A percentile compares a stretch with the other conserved stretches of the same genome.
phyloP scores from a whole-genome alignment of 2,329 filamentous ascomycete species.

The Trichoderma harzianum region DNA sequence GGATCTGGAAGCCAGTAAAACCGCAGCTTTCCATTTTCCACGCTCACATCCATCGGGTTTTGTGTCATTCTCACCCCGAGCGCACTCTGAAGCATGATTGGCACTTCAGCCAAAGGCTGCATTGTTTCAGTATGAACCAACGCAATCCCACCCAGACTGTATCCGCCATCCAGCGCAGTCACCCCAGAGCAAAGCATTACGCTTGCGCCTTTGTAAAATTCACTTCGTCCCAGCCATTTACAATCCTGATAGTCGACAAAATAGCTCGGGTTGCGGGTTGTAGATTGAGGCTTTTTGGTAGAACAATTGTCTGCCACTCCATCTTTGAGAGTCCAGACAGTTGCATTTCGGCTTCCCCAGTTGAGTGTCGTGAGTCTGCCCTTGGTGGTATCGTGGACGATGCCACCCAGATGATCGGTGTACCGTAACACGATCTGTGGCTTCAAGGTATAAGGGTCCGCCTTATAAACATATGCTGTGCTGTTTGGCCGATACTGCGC shows the following conservation, averaged over 20 bases:
- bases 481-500: conserved; percentile 47
- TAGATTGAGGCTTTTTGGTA: conserved; percentile 20
- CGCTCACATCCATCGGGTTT: conserved; percentile 46
- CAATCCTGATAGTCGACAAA: conserved; percentile 52
- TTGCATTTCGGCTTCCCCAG: conserved; percentile 45
- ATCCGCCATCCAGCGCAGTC: conserved; percentile 32
- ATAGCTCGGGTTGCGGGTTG: conserved; percentile 38
- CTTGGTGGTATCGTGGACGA: conserved; percentile 39
- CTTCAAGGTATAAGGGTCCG: conserved; percentile 37
- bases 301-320: conserved; percentile 22
- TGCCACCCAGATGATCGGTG: conserved; percentile 45
- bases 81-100: conserved; percentile 40
- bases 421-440: conserved; percentile 35
- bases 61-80: conserved; percentile 41
- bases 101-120: conserved; percentile 44
- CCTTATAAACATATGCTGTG: conserved; percentile 41
- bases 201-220: conserved; percentile 33
- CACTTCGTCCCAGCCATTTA: conserved; percentile 45
- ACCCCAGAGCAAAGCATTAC: conserved; percentile 49
- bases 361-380: conserved; percentile 40
- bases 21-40: conserved; percentile 43
- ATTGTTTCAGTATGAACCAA: conserved; percentile 45
- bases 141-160: conserved; percentile 44
- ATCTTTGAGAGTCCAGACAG: conserved; percentile 32
- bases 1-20: conserved; percentile 48